Base-by-base conservation (phyloP, 148 eudicot genomes). In the Rhododendron griersonianum region DNA sequence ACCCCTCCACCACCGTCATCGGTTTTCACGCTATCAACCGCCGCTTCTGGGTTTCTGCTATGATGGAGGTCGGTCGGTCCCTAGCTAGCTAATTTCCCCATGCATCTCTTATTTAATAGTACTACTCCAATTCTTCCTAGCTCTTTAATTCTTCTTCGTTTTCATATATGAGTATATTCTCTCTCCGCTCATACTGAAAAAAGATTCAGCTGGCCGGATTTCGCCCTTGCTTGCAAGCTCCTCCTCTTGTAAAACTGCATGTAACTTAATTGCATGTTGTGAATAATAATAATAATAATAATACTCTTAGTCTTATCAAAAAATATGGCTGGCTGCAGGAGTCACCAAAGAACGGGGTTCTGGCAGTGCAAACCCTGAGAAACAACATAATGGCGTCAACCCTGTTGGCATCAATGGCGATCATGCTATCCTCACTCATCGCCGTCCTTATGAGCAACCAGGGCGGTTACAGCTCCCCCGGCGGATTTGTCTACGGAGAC, bases 21-120 rank as follows among this genome's bases (percentile, higher is more conserved):
- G 74, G 74, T 25, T 25, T 67, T 25, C 33, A 67, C 15, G 74
- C 74, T 3, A 25, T 67, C 14, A 67, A 92, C 88, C 94, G 98
- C 83, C 94, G 97, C 86, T 86, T 93, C 47, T 96, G 99, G 98
- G 98, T 95, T 84, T 75, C 67, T 18, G 93, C 96, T 74, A 95
- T 94, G 97, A 95, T 96, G 98, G 92, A 95, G 98, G 99, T 96
- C 57, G 19, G 19, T 55, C 23, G n/a, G n/a, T n/a, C n/a, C n/a
- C n/a, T n/a, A n/a, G 23, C 61, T 3, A 2, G 0, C 8, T 47
- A 47, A 47, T 7, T 7, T 63, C 11, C n/a, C 11, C 28, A 5
- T 35, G 37, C 37, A 35, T 59, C 5, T 79, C 23, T 25, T 1
- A 18, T 78, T 11, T 44, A n/a, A n/a, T n/a, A n/a, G n/a, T n/a